A percentile compares a stretch with the other conserved stretches of the same genome.
Conservation (phyloP, 805 yeast species). For the Candida montana region DNA sequence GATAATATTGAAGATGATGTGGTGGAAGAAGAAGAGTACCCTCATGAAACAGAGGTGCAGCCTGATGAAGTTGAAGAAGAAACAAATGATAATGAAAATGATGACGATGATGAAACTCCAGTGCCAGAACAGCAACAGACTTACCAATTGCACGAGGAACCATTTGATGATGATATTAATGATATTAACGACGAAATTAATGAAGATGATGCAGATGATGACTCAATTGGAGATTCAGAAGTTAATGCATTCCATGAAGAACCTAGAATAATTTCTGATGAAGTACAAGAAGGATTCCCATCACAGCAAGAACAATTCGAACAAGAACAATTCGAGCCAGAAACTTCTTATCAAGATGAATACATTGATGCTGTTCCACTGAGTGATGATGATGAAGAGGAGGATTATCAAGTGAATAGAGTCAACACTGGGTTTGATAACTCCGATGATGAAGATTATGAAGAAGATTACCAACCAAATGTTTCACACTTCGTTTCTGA, state of each 20-base stretch:
- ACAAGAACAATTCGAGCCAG: no score
- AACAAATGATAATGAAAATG: background rate
- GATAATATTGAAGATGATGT: background rate
- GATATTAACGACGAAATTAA: slow-evolving; percentile 2
- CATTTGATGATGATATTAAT: slow-evolving; percentile 5
- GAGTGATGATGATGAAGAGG: slow-evolving; percentile 9
- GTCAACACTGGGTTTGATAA: slow-evolving; percentile 2
- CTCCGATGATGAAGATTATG: background rate
- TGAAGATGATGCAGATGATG: slow-evolving; percentile 1
- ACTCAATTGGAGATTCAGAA: background rate
- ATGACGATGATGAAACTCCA: background rate
- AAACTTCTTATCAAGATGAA: slow-evolving; percentile 1
- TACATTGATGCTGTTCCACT: slow-evolving; percentile 8
- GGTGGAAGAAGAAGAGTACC: background rate
- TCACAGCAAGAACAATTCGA: no score
- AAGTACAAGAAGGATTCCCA: background rate
- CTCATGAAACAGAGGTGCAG: no score
- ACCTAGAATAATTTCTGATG: background rate
- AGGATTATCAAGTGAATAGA: slow-evolving; percentile 4
- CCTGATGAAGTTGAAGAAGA: no score
- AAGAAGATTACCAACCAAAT: slow-evolving; percentile 1
- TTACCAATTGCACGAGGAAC: slow-evolving; percentile 7
- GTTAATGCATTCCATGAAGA: background rate
- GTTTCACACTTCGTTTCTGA: background rate
- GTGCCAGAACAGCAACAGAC: background rate